Evolutionary conservation across 2,329 filamentous ascomycete genomes (phyloP).

Genomic region (Sphaceloma murrayae): DNA sequence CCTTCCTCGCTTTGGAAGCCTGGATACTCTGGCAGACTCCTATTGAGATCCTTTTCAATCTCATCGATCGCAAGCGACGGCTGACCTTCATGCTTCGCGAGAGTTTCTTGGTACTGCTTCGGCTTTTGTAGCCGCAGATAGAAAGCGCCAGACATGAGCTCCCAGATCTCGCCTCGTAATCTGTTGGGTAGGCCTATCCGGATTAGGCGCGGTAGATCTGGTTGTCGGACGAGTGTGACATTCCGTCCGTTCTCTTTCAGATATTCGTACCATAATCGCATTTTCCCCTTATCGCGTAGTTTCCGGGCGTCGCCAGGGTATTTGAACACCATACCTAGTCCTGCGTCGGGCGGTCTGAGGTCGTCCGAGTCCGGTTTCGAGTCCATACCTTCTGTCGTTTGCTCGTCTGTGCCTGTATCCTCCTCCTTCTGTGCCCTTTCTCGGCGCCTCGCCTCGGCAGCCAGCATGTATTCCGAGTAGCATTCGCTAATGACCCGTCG

Average conservation of each 20-base stretch:
- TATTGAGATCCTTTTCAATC: constrained; percentile 96
- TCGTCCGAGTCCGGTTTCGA: constrained; percentile 32
- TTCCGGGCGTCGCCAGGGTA: constrained; percentile 95
- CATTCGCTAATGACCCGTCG: constrained; percentile 71
- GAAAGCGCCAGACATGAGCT: constrained; percentile 82
- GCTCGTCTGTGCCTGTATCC: constrained; percentile 28
- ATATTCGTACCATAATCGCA: constrained; percentile 95
- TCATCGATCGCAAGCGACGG: constrained; percentile 95
- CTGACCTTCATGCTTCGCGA: constrained; percentile 71
- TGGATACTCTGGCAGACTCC: constrained; percentile 91
- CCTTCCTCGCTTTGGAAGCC: constrained; percentile 95
- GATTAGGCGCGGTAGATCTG: constrained; percentile 95
- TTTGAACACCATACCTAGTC: constrained; percentile 81
- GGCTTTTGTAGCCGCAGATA: constrained; percentile 82
- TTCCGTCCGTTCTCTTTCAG: constrained; percentile 86
- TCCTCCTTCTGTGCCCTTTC: constrained; percentile 23
- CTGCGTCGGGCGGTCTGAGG: constrained; percentile 68
- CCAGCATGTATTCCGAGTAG: constrained; percentile 74
- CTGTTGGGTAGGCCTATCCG: constrained; percentile 90
- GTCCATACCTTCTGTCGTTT: constrained; percentile 36
- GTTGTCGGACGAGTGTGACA: constrained; percentile 82
- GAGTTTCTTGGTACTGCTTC: constrained; percentile 70
- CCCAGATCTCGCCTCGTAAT: constrained; percentile 89
- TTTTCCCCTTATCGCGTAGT: constrained; percentile 88
- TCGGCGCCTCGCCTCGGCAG: constrained; percentile 39